Conservation (phyloP, 108 stramenopile species). For the Pseudonitzschia delicatissima region DNA sequence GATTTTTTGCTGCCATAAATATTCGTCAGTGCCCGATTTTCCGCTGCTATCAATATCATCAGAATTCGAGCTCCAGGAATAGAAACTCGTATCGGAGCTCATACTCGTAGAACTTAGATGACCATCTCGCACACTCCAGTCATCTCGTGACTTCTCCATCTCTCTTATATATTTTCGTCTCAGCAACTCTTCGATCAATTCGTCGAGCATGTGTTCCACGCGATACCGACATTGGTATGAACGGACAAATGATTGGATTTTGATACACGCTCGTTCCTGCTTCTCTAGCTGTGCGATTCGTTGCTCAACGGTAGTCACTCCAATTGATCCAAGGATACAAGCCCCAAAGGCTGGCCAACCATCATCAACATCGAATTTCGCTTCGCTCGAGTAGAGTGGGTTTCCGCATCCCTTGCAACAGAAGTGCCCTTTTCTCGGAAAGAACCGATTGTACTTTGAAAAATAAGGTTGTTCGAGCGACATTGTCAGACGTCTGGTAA, state of each 20-base stretch:
- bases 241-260: conserved; percentile 18
- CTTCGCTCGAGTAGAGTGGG: conserved; percentile 22
- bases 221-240: conserved; percentile 6
- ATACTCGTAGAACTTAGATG: no score
- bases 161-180: no score
- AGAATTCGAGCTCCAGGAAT: no score
- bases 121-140: no score
- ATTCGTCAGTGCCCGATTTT: no score
- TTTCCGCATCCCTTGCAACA: conserved; percentile 37
- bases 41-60: no score
- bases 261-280: conserved; percentile 16
- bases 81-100: no score
- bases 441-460: conserved; percentile 34
- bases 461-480: conserved; percentile 26
- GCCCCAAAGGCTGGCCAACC: conserved; percentile 40
- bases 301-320: conserved; percentile 14
- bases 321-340: conserved; percentile 25
- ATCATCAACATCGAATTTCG: conserved; percentile 21
- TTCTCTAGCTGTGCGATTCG: conserved; percentile 17
- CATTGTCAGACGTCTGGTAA: conserved; percentile 12
- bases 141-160: no score
- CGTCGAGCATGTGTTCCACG: conserved; percentile 8
- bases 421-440: conserved; percentile 25
- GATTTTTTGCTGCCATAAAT: background rate
- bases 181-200: conserved; percentile 18